Base-by-base conservation (phyloP, 768 basidiomycete species). In the Leccinum barrowsii region DNA sequence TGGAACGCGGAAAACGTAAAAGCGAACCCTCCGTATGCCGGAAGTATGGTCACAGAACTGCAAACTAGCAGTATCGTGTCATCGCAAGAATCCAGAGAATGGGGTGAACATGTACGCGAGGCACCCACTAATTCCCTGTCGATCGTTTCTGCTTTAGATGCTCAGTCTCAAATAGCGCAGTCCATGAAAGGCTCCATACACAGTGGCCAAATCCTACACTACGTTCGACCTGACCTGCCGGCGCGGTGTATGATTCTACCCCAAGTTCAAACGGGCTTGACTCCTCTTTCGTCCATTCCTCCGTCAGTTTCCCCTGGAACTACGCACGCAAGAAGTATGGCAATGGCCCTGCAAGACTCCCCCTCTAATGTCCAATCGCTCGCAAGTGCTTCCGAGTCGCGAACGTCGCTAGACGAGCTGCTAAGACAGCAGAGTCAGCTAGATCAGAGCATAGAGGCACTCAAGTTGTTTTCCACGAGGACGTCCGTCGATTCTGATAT, bases 351-450 rank as follows among this genome's bases (percentile, higher is more conserved):
- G 32, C 59, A 12, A 49, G 72, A 73, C 51, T 80, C 80, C 13
- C 80, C 82, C 3, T 64, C 82, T 7, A 76, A 78, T 12, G 75
- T 76, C 48, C 59, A 58, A 46, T 32, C 54, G 24, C 21, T 15
- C 30, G 34, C 58, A 30, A 54, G 55, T 32, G 40, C 47, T 48
- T 56, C 64, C 24, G 66, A 59, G 8, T 67, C 69, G 48, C 58
- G 67, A 37, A 71, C 69, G 17, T 81, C 83, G 1, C 71, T 84
- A 22, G 78, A 82, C 37, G 77, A 80, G 54, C 75, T 89, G 34
- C 64, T 85, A 46, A 82, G 82, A 22, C 81, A 86, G 65, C 85
- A 87, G 67, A 78, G 70, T 2, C 85, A 88, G 59, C 75, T 90
- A 52, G 87, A 88, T 64, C 75, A 75, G 66, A 86, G 79, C 57